Conservation (phyloP, 106 monocot species). For the Dioscorea alata region DNA sequence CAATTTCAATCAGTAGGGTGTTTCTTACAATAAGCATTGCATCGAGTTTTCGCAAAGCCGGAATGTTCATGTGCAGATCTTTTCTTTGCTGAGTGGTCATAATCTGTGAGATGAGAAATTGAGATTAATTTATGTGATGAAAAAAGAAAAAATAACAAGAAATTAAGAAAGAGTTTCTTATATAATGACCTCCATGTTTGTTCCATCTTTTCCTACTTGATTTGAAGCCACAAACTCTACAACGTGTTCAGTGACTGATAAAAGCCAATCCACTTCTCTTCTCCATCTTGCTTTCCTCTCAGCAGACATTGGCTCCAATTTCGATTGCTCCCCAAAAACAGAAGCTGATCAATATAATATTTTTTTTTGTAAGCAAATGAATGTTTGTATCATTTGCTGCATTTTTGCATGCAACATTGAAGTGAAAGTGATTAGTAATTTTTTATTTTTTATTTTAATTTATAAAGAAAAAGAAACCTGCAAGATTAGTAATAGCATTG, state of each 20-base stretch:
- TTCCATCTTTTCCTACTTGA: slow-evolving; percentile 56
- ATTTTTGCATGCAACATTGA: too few relatives aligned
- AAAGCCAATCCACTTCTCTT: slow-evolving; percentile 75
- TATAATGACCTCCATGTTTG: slow-evolving; percentile 51
- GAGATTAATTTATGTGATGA: too few relatives aligned
- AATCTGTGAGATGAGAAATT: slow-evolving; percentile 25
- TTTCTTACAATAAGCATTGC: slow-evolving; percentile 74
- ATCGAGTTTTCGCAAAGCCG: slow-evolving; percentile 74
- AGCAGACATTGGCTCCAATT: slow-evolving; percentile 68
- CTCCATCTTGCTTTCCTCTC: slow-evolving; percentile 72
- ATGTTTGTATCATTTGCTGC: too few relatives aligned
- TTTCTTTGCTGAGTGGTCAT: slow-evolving; percentile 68
- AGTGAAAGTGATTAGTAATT: too few relatives aligned
- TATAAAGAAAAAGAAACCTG: slow-evolving; percentile 8
- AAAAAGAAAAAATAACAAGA: too few relatives aligned
- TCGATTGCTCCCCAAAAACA: slow-evolving; percentile 71
- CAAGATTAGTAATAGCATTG: slow-evolving; percentile 55
- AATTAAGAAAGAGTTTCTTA: too few relatives aligned
- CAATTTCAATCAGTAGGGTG: neutral
- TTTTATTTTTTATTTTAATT: too few relatives aligned
- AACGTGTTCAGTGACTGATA: slow-evolving; percentile 80
- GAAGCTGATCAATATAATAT: slow-evolving; percentile 35
- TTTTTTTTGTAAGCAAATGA: too few relatives aligned
- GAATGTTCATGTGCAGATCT: slow-evolving; percentile 78
- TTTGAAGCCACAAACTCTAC: slow-evolving; percentile 75